Evolutionary conservation across 1,284 basidiomycete species (phyloP).

Genomic region (Papiliotrema laurentii): DNA sequence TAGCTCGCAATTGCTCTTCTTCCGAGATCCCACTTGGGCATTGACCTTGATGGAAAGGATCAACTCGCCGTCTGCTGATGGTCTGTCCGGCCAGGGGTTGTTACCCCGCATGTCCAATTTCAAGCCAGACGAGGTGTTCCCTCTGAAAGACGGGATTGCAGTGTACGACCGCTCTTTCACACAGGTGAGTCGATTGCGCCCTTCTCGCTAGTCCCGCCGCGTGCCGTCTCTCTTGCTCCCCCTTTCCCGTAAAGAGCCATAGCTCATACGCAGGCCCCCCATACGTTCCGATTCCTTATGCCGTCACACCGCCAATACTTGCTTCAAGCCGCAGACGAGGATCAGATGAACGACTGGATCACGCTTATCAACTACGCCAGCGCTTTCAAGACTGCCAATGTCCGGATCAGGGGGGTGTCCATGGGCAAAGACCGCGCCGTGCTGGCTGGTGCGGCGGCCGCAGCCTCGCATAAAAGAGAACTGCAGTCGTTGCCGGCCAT

Average conservation of each 20-base stretch:
- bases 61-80: constrained; percentile 35
- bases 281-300: constrained; percentile 75
- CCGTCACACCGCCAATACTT: constrained; percentile 69
- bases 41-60: constrained; percentile 57
- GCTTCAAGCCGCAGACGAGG: constrained; percentile 66
- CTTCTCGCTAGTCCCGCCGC: too few species aligned
- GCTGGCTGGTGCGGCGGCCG: constrained; percentile 74
- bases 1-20: constrained; percentile 84
- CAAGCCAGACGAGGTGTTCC: constrained; percentile 81
- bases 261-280: constrained; percentile 53
- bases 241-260: constrained; percentile 1
- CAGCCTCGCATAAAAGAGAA: constrained; percentile 60
- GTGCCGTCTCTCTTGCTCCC: neutral
- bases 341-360: constrained; percentile 88
- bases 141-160: constrained; percentile 72
- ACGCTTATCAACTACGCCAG: constrained; percentile 90
- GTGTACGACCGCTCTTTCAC: constrained; percentile 71
- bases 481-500: neutral
- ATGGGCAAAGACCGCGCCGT: constrained; percentile 67
- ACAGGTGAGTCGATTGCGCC: constrained; percentile 55
- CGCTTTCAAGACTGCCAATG: constrained; percentile 79
- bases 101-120: constrained; percentile 60
- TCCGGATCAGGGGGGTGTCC: constrained; percentile 71
- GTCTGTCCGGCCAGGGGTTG: constrained; percentile 29
- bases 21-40: constrained; percentile 75